Base-by-base conservation (phyloP, 2,329 filamentous ascomycete species). In the Nakataea oryzae region DNA sequence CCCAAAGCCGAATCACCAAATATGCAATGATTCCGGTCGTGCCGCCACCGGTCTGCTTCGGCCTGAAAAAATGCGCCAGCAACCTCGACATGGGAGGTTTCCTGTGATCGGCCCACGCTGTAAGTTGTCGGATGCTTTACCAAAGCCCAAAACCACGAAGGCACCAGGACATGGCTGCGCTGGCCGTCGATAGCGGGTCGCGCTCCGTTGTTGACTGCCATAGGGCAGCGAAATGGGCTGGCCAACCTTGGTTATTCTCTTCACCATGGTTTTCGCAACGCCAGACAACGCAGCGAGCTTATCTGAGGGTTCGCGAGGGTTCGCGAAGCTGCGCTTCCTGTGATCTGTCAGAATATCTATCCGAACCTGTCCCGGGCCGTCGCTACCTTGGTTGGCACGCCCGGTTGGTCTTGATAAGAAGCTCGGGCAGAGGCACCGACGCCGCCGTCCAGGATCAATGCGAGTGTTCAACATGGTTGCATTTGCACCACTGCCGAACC, bases 401-500 rank as follows among this genome's bases (percentile, higher is more conserved):
- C 41, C 11, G 21, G 41, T 50, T 50, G 21, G 41, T 50, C 41
- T 50, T 50, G 21, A 50, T 21, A 3, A 50, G 41, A 21, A 50
- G 41, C 41, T 50, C 17, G 41, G 21, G 41, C n/a, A n/a, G n/a
- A n/a, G n/a, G n/a, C 21, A 21, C 41, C 41, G 41, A 8, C 21
- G 7, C 41, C 1, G 17, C 17, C 41, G n/a, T 50, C 21, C 21
- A 21, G 41, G 21, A 50, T 50, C 41, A 21, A 50, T 50, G 17
- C n/a, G 21, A 8, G n/a, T 50, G 41, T 17, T 50, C 41, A 21
- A 50, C 41, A 50, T 50, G 41, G 1, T 21, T 21, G 11, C 41
- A 50, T 50, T 63, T 58, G 24, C 59, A 59, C 62, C 62, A 63
- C 5, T 55, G 57, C 59, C 14, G 30, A 54, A n/a, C 34, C 58